Conservation (phyloP, 2,329 filamentous ascomycete genomes). For the Bipolaris bicolor region DNA sequence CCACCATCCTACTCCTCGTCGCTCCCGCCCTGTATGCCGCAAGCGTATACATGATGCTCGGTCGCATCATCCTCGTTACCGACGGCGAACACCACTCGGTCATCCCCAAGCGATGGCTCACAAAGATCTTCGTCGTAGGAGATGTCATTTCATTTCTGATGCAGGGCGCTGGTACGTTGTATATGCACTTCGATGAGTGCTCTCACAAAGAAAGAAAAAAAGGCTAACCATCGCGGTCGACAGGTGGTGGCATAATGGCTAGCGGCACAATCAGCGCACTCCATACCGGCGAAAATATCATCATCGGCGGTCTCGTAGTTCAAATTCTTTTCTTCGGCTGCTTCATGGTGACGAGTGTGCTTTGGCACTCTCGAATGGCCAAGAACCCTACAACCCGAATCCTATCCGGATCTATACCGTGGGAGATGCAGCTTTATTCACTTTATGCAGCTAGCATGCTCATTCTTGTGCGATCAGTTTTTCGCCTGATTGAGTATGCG, state of each 20-base stretch:
- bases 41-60: slow-evolving; percentile 56
- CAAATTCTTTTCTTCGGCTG: slow-evolving; percentile 65
- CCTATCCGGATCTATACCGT: slow-evolving; percentile 45
- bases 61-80: slow-evolving; percentile 50
- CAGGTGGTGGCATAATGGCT: slow-evolving; percentile 20
- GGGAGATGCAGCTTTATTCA: slow-evolving; percentile 30
- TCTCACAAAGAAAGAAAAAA: no score
- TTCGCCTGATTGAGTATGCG: slow-evolving; percentile 57
- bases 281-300: slow-evolving; percentile 57
- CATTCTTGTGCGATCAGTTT: slow-evolving; percentile 56
- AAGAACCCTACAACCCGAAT: slow-evolving; percentile 39
- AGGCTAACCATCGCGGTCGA: background rate
- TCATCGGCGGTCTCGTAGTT: slow-evolving; percentile 63
- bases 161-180: no score
- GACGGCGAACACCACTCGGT: slow-evolving; percentile 53
- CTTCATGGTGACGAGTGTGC: slow-evolving; percentile 57
- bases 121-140: slow-evolving; percentile 61
- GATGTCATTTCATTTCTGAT: slow-evolving; percentile 51
- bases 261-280: slow-evolving; percentile 24
- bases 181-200: no score
- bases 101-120: slow-evolving; percentile 55
- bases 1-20: slow-evolving; percentile 46
- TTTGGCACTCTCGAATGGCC: slow-evolving; percentile 58
- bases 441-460: slow-evolving; percentile 47
- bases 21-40: slow-evolving; percentile 56